Evolutionary conservation across 768 basidiomycete genomes (phyloP), one percentile per base, ranked within the genome.

Genomic region (Podaxis mareebaensis): DNA sequence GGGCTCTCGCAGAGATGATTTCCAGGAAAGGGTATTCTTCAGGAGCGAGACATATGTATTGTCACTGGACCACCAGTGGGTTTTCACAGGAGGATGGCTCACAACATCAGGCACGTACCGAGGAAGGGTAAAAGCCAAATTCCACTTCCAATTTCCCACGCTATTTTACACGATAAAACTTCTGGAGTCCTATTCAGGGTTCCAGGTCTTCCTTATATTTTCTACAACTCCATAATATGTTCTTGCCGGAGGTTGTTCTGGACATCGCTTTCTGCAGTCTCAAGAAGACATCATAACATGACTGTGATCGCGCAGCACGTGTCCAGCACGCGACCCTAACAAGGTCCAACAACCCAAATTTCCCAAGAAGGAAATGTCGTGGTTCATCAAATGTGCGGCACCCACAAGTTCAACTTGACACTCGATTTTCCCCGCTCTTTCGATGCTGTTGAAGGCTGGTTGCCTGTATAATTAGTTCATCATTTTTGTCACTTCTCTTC

Each of bases 371-470:
- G 59, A 52, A 20, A 60, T 12, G 36, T 4, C 30, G 4, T 38
- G 54, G 54, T 56, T 56, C 54, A 56, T 56, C 54, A 56, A 56
- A 56, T 33, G 40, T 13, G 42, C 15, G 33, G 39, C 26, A 58
- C 40, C n/a, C 39, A 24, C 22, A 58, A 44, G 49, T 53, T 60
- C 49, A 60, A 53, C 59, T 53, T 53, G 49, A 38, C n/a, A 48
- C 33, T 39, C 38, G 28, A 22, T 13, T 44, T 52, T 20, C 20
- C 60, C 7, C 30, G 33, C 22, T 53, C 30, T 49, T 54, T 53
- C 51, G 52, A 61, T 61, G 60, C 44, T n/a, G 13, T 24, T 53
- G 36, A 61, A 40, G 52, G 17, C 36, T 51, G 61, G 48, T 39
- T 33, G 61, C 61, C 51, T 53, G 52, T 42, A 61, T 46, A 53